phyloP scores from a whole-genome alignment of 208 protist genomes.

The Jaenimonas drosophilae region DNA sequence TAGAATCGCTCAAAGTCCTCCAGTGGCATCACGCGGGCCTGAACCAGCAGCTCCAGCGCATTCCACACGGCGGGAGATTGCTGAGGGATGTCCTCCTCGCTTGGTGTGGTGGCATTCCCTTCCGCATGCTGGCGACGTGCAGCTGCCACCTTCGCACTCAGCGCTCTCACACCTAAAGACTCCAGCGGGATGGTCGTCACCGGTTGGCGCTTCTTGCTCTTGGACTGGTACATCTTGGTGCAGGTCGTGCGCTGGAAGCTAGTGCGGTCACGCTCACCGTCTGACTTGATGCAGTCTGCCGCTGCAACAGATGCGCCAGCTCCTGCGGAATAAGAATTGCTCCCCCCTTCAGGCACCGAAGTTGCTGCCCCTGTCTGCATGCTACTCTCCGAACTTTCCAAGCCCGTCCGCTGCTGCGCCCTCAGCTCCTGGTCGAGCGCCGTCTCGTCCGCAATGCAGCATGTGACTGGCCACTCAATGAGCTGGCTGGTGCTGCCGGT shows the following conservation, averaged over 20 bases:
- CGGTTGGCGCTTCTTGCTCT: slow-evolving; percentile 11
- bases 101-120: neutral
- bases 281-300: neutral
- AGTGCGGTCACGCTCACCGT: neutral
- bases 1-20: slow-evolving; percentile 56
- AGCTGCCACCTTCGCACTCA: slow-evolving; percentile 5
- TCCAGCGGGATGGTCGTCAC: slow-evolving; percentile 19
- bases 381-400: slow-evolving; percentile 3
- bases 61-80: slow-evolving; percentile 22
- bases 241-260: slow-evolving; percentile 18
- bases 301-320: neutral
- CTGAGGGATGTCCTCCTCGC: slow-evolving; percentile 6
- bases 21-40: slow-evolving; percentile 65
- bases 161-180: slow-evolving; percentile 14
- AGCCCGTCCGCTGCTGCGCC: neutral
- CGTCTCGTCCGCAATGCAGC: slow-evolving; percentile 37
- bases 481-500: slow-evolving; percentile 74
- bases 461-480: slow-evolving; percentile 50
- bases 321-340: neutral
- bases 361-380: neutral
- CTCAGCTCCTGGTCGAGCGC: neutral
- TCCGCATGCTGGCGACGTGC: neutral
- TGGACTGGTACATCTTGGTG: slow-evolving; percentile 11
- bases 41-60: slow-evolving; percentile 61
- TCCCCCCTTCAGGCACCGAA: neutral